A percentile compares a stretch with the other conserved stretches of the same genome.
These are phyloP conservation scores for Besnoitia besnoiti DNA, from an alignment of 169 alveolate species.

Conservation along the genomic window DNA sequence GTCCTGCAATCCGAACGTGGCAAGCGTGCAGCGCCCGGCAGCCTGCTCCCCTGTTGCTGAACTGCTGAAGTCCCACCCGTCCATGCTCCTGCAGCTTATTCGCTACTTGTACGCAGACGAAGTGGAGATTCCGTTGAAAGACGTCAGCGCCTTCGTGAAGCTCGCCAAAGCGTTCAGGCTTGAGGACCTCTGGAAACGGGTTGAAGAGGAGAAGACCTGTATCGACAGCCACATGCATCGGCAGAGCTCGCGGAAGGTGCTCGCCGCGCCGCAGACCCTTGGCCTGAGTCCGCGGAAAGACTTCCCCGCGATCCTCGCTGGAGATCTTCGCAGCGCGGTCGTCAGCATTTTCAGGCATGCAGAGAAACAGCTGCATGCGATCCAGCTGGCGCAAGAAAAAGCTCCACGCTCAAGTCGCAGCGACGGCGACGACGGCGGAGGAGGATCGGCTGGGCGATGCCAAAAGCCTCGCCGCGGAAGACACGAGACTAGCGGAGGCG, in stretches of 20 bases:
- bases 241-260: constrained; percentile 4
- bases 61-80: not conserved
- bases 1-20: not conserved
- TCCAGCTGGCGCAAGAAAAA: too few relatives aligned
- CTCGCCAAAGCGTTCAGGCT: not conserved
- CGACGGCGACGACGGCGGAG: too few relatives aligned
- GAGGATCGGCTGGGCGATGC: too few relatives aligned
- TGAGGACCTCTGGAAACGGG: not conserved
- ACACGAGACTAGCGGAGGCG: too few relatives aligned
- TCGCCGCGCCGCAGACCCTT: not conserved
- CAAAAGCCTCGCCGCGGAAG: too few relatives aligned
- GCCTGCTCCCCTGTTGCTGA: not conserved
- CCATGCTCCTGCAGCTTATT: not conserved
- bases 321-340: not conserved
- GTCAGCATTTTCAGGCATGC: constrained; percentile 16
- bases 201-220: not conserved
- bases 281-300: constrained; percentile 1
- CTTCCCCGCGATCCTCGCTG: not conserved
- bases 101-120: constrained; percentile 18
- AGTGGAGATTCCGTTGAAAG: not conserved
- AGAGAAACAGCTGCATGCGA: not conserved
- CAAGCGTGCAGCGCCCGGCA: not conserved
- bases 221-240: not conserved
- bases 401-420: too few relatives aligned
- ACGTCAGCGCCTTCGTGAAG: not conserved